Evolutionary conservation across 306 rosid genomes (phyloP).

Genomic region (Cotoneaster glaucophyllus): DNA sequence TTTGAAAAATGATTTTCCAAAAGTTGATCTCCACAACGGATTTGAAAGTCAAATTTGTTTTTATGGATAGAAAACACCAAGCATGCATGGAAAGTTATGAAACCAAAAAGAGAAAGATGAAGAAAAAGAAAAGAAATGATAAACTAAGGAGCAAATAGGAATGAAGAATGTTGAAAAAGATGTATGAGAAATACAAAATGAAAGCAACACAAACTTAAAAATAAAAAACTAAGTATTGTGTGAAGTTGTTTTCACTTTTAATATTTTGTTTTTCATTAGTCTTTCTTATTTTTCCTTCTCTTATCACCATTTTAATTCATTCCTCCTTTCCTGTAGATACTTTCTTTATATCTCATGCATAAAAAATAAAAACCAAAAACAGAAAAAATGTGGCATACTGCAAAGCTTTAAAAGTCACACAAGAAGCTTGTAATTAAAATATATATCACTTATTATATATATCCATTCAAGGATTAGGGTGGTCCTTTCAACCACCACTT

Average conservation of each 20-base stretch:
- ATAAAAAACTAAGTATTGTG: not conserved
- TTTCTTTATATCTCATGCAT: not conserved
- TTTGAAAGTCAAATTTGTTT: no score
- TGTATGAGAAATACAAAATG: not conserved
- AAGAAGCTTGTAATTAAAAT: not conserved
- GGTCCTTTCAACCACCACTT: no score
- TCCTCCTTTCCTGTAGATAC: no score
- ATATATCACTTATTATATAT: no score
- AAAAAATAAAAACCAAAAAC: not conserved
- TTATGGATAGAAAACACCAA: no score
- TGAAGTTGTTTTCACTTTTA: not conserved
- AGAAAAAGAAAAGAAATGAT: not conserved
- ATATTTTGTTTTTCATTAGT: no score
- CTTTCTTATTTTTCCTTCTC: not conserved
- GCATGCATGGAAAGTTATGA: not conserved
- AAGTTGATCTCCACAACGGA: no score
- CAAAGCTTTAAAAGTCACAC: not conserved
- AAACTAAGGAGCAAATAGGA: not conserved
- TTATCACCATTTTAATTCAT: not conserved
- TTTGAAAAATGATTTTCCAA: no score
- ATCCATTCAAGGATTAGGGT: no score
- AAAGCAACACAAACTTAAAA: not conserved
- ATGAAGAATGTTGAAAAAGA: not conserved
- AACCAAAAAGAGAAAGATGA: not conserved
- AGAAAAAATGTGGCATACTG: not conserved